phyloP scores from a whole-genome alignment of 169 alveolate species.

The Condylostoma magnum region DNA sequence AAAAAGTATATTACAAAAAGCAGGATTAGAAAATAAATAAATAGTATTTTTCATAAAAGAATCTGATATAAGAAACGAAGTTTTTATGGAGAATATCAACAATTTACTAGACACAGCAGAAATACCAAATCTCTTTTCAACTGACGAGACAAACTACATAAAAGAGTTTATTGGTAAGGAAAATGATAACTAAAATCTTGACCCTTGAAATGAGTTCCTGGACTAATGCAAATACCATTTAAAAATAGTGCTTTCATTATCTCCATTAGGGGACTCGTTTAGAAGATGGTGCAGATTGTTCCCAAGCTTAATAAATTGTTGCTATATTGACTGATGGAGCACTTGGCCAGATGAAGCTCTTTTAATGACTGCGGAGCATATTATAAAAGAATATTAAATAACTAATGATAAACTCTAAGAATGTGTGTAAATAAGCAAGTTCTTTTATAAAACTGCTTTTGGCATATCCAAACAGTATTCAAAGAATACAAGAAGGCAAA shows the following conservation, averaged over 20 bases:
- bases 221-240: constrained; percentile 67
- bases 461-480: constrained; percentile 38
- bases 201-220: constrained; percentile 56
- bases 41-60: constrained; percentile 77
- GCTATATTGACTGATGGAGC: constrained; percentile 79
- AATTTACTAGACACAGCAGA: constrained; percentile 82
- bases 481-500: constrained; percentile 47
- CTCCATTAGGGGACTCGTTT: constrained; percentile 81
- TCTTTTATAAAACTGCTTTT: constrained; percentile 55
- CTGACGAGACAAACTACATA: constrained; percentile 73
- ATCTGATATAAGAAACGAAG: constrained; percentile 74
- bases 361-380: constrained; percentile 65
- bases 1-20: constrained; percentile 73
- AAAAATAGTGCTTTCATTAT: constrained; percentile 73
- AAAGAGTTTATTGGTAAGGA: constrained; percentile 48
- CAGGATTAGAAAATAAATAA: constrained; percentile 81
- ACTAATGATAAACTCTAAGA: constrained; percentile 31
- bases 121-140: constrained; percentile 74
- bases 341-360: constrained; percentile 88
- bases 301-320: constrained; percentile 81
- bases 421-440: constrained; percentile 42
- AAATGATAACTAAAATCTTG: constrained; percentile 41
- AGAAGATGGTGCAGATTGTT: constrained; percentile 79
- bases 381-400: constrained; percentile 53
- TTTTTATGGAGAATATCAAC: constrained; percentile 79